A percentile compares a stretch with the other conserved stretches of the same genome.
phyloP scores from a whole-genome alignment of 176 grass and related monocot genomes.

The Puccinellia tenuiflora region DNA sequence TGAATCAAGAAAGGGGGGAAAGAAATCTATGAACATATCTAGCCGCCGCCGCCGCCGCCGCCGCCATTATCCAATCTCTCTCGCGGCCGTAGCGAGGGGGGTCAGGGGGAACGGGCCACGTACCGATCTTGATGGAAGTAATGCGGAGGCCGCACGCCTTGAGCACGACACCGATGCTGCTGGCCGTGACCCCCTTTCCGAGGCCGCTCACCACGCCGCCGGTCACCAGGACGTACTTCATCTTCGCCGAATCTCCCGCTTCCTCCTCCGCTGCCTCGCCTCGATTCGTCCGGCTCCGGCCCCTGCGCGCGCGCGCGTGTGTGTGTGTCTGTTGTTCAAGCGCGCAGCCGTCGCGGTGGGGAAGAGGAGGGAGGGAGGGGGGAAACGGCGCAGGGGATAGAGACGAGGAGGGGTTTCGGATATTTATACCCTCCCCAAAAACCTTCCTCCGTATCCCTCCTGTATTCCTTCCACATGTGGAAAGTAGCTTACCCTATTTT shows the following conservation, averaged over 20 bases:
- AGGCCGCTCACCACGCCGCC: conserved; percentile 39
- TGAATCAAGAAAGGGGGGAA: background rate
- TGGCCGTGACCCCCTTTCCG: conserved; percentile 43
- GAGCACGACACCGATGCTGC: conserved; percentile 41
- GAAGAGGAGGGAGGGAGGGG: background rate
- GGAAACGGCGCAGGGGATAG: conserved; percentile 18
- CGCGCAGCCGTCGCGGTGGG: conserved; percentile 5
- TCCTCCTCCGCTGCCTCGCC: background rate
- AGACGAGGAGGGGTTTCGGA: background rate
- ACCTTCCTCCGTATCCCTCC: background rate
- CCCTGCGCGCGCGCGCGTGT: background rate
- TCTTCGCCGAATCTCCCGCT: background rate
- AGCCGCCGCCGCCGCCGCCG: background rate
- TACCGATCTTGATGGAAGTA: conserved; percentile 37
- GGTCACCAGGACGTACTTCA: conserved; percentile 46
- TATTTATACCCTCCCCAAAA: conserved; percentile 10
- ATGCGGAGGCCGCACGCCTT: conserved; percentile 42
- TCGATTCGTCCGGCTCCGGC: background rate
- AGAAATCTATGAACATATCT: background rate
- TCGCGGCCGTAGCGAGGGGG: background rate
- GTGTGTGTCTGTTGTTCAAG: background rate
- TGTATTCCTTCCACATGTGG: background rate
- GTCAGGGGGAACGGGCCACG: background rate
- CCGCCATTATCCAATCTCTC: background rate
- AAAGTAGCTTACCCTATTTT: no score